These are phyloP conservation scores for Phalaenopsis aphrodite DNA, from an alignment of 106 monocot genomes.

Conservation along the genomic window DNA sequence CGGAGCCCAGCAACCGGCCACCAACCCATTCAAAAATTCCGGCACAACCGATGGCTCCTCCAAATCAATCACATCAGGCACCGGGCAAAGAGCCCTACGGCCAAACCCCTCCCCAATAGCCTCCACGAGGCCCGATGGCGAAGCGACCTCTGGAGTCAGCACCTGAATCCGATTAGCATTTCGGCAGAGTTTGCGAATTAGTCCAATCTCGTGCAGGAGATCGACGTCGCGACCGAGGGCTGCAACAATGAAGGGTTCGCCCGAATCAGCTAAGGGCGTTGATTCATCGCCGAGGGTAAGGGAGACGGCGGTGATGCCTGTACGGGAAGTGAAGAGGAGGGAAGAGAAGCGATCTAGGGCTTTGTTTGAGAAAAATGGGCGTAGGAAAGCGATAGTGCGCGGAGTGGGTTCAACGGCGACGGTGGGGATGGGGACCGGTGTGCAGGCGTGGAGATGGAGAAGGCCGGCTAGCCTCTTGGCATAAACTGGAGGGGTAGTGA, in stretches of 20 bases:
- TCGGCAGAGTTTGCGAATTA: conserved; percentile 13
- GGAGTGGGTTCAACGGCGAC: conserved; percentile 21
- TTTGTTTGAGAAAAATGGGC: conserved; percentile 2
- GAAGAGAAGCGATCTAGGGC: conserved; percentile 21
- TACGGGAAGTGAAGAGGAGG: conserved; percentile 36
- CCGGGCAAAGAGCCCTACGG: conserved; percentile 35
- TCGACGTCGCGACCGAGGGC: conserved; percentile 52
- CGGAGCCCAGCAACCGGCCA: conserved; percentile 22
- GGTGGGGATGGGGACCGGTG: conserved; percentile 28
- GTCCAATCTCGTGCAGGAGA: conserved; percentile 16
- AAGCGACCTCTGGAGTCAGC: conserved; percentile 31
- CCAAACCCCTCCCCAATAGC: conserved; percentile 35
- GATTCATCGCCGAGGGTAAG: conserved; percentile 4
- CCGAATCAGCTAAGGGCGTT: conserved; percentile 11
- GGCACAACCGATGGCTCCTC: conserved; percentile 50
- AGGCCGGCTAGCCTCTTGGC: conserved; percentile 20
- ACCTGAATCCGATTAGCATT: conserved; percentile 14
- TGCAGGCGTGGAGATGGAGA: conserved; percentile 16
- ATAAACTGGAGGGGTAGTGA: conserved; percentile 38
- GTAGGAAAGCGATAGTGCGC: conserved; percentile 17
- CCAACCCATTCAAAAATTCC: conserved; percentile 30
- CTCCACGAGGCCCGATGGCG: conserved; percentile 37
- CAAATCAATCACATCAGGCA: conserved; percentile 34
- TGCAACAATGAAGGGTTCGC: conserved; percentile 24
- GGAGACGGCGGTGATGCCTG: conserved; percentile 29